These are phyloP conservation scores for Stromatinia cepivora DNA, from an alignment of 2,329 filamentous ascomycete genomes.

Conservation along the genomic window DNA sequence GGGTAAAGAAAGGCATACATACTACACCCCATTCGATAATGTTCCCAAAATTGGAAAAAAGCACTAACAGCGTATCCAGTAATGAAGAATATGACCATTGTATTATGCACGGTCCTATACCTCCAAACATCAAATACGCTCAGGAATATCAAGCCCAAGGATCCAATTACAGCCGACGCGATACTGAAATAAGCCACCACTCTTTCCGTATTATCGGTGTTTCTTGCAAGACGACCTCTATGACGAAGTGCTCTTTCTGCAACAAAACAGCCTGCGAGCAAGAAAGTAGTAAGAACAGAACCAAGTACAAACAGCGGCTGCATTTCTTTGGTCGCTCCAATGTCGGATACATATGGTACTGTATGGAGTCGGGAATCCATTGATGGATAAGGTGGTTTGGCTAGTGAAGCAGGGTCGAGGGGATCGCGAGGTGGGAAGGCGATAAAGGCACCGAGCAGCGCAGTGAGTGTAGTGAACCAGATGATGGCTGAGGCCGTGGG, in stretches of 20 bases:
- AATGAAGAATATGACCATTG: slow-evolving; percentile 82
- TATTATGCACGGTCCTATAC: slow-evolving; percentile 67
- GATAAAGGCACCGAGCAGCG: slow-evolving; percentile 1
- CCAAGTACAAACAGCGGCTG: slow-evolving; percentile 80
- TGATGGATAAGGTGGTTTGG: slow-evolving; percentile 58
- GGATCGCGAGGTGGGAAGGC: slow-evolving; percentile 18
- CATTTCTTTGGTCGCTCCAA: slow-evolving; percentile 56
- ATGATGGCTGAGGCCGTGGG: slow-evolving; percentile 16
- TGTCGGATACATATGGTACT: slow-evolving; percentile 73
- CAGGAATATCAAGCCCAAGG: slow-evolving; percentile 76
- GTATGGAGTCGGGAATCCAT: slow-evolving; percentile 55
- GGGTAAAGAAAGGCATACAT: slow-evolving; percentile 35
- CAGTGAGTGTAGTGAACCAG: slow-evolving; percentile 20
- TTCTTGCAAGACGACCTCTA: slow-evolving; percentile 72
- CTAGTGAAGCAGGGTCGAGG: slow-evolving; percentile 19
- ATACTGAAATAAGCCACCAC: slow-evolving; percentile 62
- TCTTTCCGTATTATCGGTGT: slow-evolving; percentile 64
- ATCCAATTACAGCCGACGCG: slow-evolving; percentile 70
- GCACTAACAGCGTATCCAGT: slow-evolving; percentile 80
- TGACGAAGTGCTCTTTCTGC: slow-evolving; percentile 86
- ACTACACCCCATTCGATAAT: slow-evolving; percentile 79
- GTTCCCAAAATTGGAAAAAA: slow-evolving; percentile 85
- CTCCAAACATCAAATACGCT: slow-evolving; percentile 81
- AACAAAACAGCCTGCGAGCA: slow-evolving; percentile 78
- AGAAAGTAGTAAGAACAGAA: slow-evolving; percentile 68